Conservation (phyloP, 345 rosid species). For the Noccaea bulbosa region DNA sequence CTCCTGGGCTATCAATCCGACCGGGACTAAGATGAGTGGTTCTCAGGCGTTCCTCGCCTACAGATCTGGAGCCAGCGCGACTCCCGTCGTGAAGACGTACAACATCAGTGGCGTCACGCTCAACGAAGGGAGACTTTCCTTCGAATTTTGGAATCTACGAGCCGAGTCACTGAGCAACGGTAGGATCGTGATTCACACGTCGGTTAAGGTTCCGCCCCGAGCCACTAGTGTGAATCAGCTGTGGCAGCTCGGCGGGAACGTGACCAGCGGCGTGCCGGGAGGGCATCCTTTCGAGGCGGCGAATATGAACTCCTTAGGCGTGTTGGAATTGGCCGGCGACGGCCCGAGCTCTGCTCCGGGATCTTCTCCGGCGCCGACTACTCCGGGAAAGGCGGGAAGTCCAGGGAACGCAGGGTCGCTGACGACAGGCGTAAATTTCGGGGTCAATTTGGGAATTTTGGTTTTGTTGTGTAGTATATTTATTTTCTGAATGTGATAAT, state of each 20-base stretch:
- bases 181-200: slow-evolving; percentile 49
- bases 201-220: slow-evolving; percentile 59
- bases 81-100: slow-evolving; percentile 53
- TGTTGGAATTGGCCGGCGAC: slow-evolving; percentile 22
- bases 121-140: slow-evolving; percentile 49
- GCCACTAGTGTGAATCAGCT: slow-evolving; percentile 64
- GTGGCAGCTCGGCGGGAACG: slow-evolving; percentile 79
- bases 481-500: slow-evolving; percentile 18
- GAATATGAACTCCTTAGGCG: slow-evolving; percentile 42
- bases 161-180: slow-evolving; percentile 43
- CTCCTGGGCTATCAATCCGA: slow-evolving; percentile 83
- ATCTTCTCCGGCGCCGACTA: slow-evolving; percentile 18
- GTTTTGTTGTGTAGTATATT: slow-evolving; percentile 30
- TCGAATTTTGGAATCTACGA: slow-evolving; percentile 58
- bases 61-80: slow-evolving; percentile 40
- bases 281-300: slow-evolving; percentile 36
- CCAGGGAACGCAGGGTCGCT: slow-evolving; percentile 41
- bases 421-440: slow-evolving; percentile 3
- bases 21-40: slow-evolving; percentile 58
- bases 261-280: slow-evolving; percentile 42
- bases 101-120: slow-evolving; percentile 44
- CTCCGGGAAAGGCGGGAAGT: slow-evolving; percentile 21
- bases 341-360: background rate
- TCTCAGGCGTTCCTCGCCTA: slow-evolving; percentile 68
- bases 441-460: slow-evolving; percentile 30